Evolutionary conservation across 2,329 filamentous ascomycete species (phyloP), one percentile per base, ranked within the genome.

Genomic region (Diplodia intermedia): DNA sequence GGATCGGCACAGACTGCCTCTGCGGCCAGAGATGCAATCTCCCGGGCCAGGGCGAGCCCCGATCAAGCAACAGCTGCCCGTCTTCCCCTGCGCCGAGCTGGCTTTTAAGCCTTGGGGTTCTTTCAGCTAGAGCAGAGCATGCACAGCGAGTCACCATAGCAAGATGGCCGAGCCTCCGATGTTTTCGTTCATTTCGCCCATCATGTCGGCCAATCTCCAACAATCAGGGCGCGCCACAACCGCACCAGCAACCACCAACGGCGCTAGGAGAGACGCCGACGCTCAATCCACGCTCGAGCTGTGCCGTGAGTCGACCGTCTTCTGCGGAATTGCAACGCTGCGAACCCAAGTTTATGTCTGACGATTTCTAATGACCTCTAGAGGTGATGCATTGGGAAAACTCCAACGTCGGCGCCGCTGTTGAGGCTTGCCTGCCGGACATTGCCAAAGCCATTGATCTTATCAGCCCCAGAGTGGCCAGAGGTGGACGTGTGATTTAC

Each of bases 311-410:
- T 63, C 15, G 18, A 50, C 36, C 14, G 38, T 29, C 23, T 3
- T 29, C 8, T 3, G 15, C 5, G 23, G 33, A 36, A 20, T 20
- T 29, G 55, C 36, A 36, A 15, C 3, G 14, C 29, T 47, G 12
- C 18, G 18, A 36, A 23, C 1, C 7, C 36, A 6, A 23, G 7
- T 49, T 4, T 5, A 31, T 23, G 2, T 26, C 47, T 52, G 26
- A 63, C 18, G 20, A 23, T 15, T 29, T 1, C n/a, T 12, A 6
- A 15, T 31, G 18, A 36, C 12, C 29, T 38, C n/a, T 29, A 63
- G 60, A 63, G 60, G 60, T 26, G 29, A 63, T 63, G 60, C 60
- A 63, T 26, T 63, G 31, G 6, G 60, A 63, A 31, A 63, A 63
- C 40, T n/a, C 47, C 18, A 52, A 63, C 31, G 60, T 63, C 12